A percentile compares a stretch with the other conserved stretches of the same genome.
Evolutionary conservation across 1,284 basidiomycete species (phyloP).

Genomic region (Lignosus rhinocerotis): DNA sequence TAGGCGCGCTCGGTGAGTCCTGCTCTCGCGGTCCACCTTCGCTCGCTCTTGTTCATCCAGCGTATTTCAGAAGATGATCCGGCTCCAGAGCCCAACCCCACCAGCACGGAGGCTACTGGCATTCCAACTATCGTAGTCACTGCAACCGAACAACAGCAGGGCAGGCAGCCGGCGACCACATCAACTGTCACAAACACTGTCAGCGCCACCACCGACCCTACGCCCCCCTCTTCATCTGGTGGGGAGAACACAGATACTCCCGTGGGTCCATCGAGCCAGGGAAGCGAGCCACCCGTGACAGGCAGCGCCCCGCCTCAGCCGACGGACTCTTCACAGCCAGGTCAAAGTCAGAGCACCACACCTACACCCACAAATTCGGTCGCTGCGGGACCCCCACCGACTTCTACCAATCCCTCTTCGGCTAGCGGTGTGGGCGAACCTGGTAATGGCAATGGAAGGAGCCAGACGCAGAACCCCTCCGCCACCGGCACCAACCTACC

Average conservation of each 20-base stretch:
- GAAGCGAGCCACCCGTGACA: no score
- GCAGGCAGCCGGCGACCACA: not conserved
- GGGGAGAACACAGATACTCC: not conserved
- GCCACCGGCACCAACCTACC: not conserved
- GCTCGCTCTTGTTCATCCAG: not conserved
- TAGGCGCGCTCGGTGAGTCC: constrained; percentile 15
- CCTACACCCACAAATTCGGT: not conserved
- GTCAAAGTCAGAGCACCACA: not conserved
- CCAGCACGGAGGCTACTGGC: not conserved
- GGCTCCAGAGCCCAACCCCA: not conserved
- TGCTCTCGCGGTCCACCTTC: not conserved
- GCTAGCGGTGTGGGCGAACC: not conserved
- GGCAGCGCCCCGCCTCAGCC: no score
- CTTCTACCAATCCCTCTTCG: not conserved
- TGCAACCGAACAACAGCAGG: not conserved
- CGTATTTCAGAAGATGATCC: not conserved
- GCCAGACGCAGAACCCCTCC: not conserved
- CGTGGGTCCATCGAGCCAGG: no score
- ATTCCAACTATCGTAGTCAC: not conserved
- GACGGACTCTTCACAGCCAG: not conserved
- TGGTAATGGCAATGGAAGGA: not conserved
- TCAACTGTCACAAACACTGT: not conserved
- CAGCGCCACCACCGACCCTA: not conserved
- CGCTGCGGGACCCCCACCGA: not conserved
- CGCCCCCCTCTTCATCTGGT: not conserved